These are phyloP conservation scores for Houttuynia cordata DNA, from an alignment of 164 flowering plant species.

Conservation along the genomic window DNA sequence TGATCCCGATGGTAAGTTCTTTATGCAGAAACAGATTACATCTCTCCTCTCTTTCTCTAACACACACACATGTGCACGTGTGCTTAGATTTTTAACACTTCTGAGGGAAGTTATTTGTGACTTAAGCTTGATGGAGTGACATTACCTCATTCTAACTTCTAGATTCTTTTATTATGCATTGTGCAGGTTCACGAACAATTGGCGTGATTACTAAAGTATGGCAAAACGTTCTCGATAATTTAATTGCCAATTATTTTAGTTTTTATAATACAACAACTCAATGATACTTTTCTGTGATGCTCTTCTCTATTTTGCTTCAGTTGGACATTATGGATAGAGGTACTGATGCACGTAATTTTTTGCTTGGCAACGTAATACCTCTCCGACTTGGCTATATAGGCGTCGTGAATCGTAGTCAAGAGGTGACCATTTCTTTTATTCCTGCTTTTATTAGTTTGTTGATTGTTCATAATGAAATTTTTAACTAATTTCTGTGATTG, in stretches of 20 bases:
- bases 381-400: constrained; percentile 33
- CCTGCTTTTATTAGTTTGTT: no score
- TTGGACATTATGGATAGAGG: constrained; percentile 31
- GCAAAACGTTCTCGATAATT: background rate
- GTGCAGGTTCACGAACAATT: constrained; percentile 31
- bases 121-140: background rate
- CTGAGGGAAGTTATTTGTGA: background rate
- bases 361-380: constrained; percentile 32
- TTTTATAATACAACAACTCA: background rate
- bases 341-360: constrained; percentile 26
- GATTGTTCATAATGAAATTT: no score
- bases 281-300: no score
- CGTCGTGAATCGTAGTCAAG: constrained; percentile 32
- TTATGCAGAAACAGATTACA: no score
- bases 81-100: background rate
- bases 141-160: background rate
- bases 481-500: no score
- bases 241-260: background rate
- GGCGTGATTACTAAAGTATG: constrained; percentile 31
- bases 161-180: background rate
- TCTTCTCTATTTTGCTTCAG: constrained; percentile 12
- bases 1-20: constrained; percentile 28
- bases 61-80: no score
- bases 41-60: no score
- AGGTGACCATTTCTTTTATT: constrained; percentile 12